These are phyloP conservation scores for Zasmidium citrigriseum DNA, from an alignment of 2,329 filamentous ascomycete species.

Conservation along the genomic window DNA sequence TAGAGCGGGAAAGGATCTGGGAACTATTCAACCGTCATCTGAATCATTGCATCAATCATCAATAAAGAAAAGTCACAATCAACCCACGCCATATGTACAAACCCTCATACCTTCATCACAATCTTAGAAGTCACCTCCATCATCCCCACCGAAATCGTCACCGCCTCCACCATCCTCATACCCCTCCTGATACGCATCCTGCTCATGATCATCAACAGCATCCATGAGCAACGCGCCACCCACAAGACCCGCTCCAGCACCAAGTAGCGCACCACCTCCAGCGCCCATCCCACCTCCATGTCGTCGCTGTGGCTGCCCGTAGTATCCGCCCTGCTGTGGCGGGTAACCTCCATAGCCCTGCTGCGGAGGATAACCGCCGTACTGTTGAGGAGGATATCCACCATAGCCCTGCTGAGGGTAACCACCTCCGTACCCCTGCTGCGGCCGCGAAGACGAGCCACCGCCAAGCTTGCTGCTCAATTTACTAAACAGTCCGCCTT, in stretches of 20 bases:
- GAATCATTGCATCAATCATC: too few species aligned
- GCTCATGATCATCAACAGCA: constrained; percentile 58
- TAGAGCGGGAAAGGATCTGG: too few species aligned
- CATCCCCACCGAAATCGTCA: constrained; percentile 35
- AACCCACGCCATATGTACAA: neutral
- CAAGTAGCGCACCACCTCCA: constrained; percentile 72
- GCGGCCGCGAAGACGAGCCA: constrained; percentile 31
- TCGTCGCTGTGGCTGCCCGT: constrained; percentile 46
- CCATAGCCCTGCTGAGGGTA: constrained; percentile 41
- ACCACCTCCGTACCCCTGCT: constrained; percentile 29
- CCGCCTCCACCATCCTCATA: constrained; percentile 41
- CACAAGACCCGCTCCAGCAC: constrained; percentile 77
- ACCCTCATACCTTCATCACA: neutral
- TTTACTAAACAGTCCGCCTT: constrained; percentile 53
- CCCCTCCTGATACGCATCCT: constrained; percentile 53
- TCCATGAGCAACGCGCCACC: constrained; percentile 74
- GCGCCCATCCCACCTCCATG: constrained; percentile 61
- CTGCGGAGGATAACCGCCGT: constrained; percentile 30
- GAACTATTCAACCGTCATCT: too few species aligned
- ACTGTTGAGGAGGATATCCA: constrained; percentile 42
- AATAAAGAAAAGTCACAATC: too few species aligned
- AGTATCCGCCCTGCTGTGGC: constrained; percentile 38
- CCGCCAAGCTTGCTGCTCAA: constrained; percentile 50
- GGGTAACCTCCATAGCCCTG: constrained; percentile 29
- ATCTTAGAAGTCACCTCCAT: constrained; percentile 32